Evolutionary conservation across 345 rosid genomes (phyloP).

Genomic region (Bretschneidera sinensis): DNA sequence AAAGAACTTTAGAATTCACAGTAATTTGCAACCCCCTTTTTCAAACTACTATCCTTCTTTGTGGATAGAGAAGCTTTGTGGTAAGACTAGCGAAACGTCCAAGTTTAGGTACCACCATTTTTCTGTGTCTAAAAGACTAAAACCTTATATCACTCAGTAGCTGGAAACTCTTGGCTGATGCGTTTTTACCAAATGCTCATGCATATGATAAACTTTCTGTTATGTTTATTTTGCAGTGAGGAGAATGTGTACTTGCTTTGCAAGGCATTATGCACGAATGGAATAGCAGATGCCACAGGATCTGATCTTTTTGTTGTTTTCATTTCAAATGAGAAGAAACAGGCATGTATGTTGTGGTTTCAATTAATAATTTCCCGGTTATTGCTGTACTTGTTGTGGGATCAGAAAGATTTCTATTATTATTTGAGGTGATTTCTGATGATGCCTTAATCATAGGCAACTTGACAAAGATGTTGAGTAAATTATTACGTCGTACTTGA

Average conservation of each 20-base stretch:
- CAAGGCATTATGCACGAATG: slow-evolving; percentile 51
- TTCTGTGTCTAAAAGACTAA: no score
- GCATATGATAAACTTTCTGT: neutral
- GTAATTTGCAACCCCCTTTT: no score
- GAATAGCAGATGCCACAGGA: slow-evolving; percentile 46
- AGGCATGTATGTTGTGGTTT: slow-evolving; percentile 36
- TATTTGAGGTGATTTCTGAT: neutral
- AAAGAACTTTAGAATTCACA: no score
- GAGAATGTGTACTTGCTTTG: slow-evolving; percentile 78
- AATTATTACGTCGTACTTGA: no score
- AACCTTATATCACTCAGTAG: no score
- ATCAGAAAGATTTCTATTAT: neutral
- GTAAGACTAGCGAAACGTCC: no score
- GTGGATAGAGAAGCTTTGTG: no score
- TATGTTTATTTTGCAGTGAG: slow-evolving; percentile 35
- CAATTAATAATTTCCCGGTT: neutral
- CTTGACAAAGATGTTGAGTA: neutral
- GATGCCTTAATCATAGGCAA: no score
- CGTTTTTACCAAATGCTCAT: neutral
- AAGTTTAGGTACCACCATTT: no score
- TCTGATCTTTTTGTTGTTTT: slow-evolving; percentile 72
- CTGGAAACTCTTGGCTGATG: no score
- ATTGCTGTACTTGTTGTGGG: neutral
- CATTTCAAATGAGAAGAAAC: slow-evolving; percentile 81
- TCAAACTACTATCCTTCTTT: no score